These are phyloP conservation scores for Gnetum montanum DNA, from an alignment of 75 land plant species.

Conservation along the genomic window DNA sequence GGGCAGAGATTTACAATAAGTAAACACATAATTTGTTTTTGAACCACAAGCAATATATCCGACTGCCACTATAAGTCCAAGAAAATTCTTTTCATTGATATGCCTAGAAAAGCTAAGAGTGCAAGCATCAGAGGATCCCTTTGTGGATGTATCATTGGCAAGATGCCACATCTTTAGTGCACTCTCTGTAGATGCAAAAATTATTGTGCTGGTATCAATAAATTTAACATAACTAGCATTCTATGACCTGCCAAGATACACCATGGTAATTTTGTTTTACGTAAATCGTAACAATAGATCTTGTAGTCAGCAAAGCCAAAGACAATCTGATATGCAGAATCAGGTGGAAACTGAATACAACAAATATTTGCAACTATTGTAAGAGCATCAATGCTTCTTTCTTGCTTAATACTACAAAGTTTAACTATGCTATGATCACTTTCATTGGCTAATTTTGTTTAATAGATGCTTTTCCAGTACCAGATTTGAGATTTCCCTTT, in stretches of 20 bases:
- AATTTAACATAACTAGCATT: conserved; percentile 91
- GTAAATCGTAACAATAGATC: conserved; percentile 78
- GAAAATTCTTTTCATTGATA: conserved; percentile 93
- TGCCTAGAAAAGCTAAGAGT: conserved; percentile 71
- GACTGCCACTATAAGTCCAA: conserved; percentile 74
- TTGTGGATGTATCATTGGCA: conserved; percentile 29
- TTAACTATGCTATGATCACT: conserved; percentile 85
- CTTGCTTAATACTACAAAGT: conserved; percentile 90
- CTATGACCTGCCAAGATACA: conserved; percentile 70
- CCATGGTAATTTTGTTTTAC: conserved; percentile 63
- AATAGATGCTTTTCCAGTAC: too few relatives aligned
- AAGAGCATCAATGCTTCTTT: conserved; percentile 38
- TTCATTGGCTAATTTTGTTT: conserved; percentile 83
- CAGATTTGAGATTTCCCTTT: too few relatives aligned
- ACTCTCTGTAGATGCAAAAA: conserved; percentile 91
- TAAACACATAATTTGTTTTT: conserved; percentile 94
- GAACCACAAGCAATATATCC: conserved; percentile 98
- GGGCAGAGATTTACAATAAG: too few relatives aligned
- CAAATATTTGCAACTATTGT: conserved; percentile 70
- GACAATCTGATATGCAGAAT: conserved; percentile 53
- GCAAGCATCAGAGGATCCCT: conserved; percentile 53
- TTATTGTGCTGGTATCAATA: conserved; percentile 54
- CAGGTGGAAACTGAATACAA: conserved; percentile 85
- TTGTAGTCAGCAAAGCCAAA: conserved; percentile 96
- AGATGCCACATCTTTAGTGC: conserved; percentile 94